Conservation (phyloP, 169 alveolate genomes). For the Plasmodium malariae region DNA sequence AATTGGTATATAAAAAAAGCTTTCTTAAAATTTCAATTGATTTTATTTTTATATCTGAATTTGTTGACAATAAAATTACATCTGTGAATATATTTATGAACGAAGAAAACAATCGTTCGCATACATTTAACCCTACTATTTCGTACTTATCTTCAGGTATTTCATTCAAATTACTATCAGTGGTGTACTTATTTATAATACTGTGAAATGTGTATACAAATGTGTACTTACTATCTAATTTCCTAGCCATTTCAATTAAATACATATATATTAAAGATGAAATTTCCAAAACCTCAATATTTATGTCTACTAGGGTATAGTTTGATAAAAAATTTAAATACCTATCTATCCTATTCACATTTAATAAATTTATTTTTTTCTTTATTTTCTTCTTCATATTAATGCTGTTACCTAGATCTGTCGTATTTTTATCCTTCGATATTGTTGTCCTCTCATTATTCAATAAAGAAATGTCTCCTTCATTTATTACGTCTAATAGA, state of each 20-base stretch:
- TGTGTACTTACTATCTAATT: slow-evolving; percentile 8
- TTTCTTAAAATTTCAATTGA: slow-evolving; percentile 57
- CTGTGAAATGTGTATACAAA: slow-evolving; percentile 20
- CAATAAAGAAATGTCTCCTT: slow-evolving; percentile 16
- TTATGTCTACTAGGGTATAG: slow-evolving; percentile 56
- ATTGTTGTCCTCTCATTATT: slow-evolving; percentile 1
- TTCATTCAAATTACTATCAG: slow-evolving; percentile 28
- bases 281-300: slow-evolving; percentile 44
- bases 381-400: not conserved
- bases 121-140: slow-evolving; percentile 73
- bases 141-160: slow-evolving; percentile 68
- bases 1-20: slow-evolving; percentile 59
- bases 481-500: slow-evolving; percentile 48
- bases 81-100: slow-evolving; percentile 47
- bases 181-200: slow-evolving; percentile 59
- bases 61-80: slow-evolving; percentile 54
- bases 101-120: slow-evolving; percentile 32
- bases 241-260: slow-evolving; percentile 43
- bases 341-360: slow-evolving; percentile 21
- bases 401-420: not conserved
- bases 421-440: not conserved
- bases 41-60: slow-evolving; percentile 59
- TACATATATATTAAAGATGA: slow-evolving; percentile 37
- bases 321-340: slow-evolving; percentile 54
- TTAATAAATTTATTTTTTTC: slow-evolving; percentile 23